Conservation (phyloP, 192 early-diverging fungal species). For the Haplosporangium gracile region DNA sequence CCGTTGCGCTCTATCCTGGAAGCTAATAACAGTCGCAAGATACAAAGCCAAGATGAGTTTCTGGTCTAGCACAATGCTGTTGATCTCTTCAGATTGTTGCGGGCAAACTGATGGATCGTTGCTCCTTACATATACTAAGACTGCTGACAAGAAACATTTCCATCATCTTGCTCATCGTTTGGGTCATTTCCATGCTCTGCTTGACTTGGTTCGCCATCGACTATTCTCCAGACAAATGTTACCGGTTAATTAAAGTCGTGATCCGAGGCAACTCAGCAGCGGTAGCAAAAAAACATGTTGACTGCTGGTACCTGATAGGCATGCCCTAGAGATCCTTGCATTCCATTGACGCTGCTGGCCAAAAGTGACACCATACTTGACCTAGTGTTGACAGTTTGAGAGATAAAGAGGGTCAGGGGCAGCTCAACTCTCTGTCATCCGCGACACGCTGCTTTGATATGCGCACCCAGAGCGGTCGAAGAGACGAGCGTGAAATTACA, state of each 20-base stretch:
- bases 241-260: not conserved
- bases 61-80: not conserved
- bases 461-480: not conserved
- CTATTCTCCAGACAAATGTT: not conserved
- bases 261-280: no score
- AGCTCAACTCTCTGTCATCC: not conserved
- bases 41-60: not conserved
- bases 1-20: conserved; percentile 32
- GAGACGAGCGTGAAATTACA: conserved; percentile 4
- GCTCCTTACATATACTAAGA: conserved; percentile 46
- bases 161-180: conserved; percentile 57
- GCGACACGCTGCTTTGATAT: not conserved
- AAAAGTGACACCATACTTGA: conserved; percentile 27
- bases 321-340: conserved; percentile 42
- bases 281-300: no score
- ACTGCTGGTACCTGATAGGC: conserved; percentile 39
- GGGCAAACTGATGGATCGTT: not conserved
- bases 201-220: conserved; percentile 51
- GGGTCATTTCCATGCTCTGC: conserved; percentile 60
- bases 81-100: not conserved
- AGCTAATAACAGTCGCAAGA: conserved; percentile 1
- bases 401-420: not conserved
- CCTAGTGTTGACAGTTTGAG: conserved; percentile 11
- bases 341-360: conserved; percentile 36
- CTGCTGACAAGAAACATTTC: conserved; percentile 54